Conservation (phyloP, 2,329 filamentous ascomycete genomes). For the Calonectria multiphialidica region DNA sequence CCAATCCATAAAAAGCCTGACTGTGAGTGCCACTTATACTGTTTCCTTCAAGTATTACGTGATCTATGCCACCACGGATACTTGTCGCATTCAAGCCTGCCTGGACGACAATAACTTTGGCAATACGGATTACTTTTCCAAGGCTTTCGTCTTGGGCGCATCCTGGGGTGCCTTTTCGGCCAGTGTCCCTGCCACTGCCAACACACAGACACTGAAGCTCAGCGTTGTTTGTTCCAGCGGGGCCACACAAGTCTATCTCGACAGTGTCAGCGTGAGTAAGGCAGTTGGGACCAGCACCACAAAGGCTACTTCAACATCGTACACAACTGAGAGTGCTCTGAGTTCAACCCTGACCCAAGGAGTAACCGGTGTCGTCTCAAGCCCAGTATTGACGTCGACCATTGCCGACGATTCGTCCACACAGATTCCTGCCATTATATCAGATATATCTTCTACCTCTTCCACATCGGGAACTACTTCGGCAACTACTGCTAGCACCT, state of each 20-base stretch:
- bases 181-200: neutral
- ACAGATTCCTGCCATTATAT: too few species aligned
- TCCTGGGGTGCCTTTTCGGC: neutral
- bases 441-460: too few species aligned
- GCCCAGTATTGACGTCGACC: too few species aligned
- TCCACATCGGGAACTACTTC: too few species aligned
- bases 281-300: too few species aligned
- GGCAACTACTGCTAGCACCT: too few species aligned
- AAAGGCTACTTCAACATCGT: too few species aligned
- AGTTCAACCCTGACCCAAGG: too few species aligned
- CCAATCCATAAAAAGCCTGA: neutral
- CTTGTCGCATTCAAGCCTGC: slow-evolving; percentile 5
- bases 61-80: neutral
- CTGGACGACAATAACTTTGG: neutral
- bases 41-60: neutral
- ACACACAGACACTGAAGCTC: neutral
- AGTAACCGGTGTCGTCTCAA: too few species aligned
- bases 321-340: too few species aligned
- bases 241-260: neutral
- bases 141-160: neutral
- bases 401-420: too few species aligned
- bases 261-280: too few species aligned
- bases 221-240: neutral
- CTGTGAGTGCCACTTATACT: neutral
- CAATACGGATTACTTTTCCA: neutral